phyloP scores from a whole-genome alignment of 179 eudicot genomes.

The Amaranthus tricolor region DNA sequence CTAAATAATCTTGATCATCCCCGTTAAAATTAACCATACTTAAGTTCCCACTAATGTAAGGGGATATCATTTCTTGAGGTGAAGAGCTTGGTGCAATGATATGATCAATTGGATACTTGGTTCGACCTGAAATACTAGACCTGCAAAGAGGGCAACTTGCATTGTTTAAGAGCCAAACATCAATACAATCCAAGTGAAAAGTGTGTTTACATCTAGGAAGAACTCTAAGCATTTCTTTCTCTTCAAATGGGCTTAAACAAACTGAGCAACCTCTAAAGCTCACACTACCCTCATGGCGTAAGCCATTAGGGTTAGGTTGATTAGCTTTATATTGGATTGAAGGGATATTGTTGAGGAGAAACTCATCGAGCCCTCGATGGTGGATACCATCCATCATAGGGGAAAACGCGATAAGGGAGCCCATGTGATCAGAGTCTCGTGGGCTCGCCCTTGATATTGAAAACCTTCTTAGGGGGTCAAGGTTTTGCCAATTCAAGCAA shows the following conservation, averaged over 20 bases:
- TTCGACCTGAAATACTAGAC: conserved; percentile 52
- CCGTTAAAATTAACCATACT: conserved; percentile 17
- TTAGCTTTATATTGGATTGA: conserved; percentile 42
- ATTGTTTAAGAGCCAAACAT: conserved; percentile 43
- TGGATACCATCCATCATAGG: conserved; percentile 33
- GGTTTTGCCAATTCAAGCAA: conserved; percentile 62
- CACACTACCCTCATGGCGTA: conserved; percentile 7
- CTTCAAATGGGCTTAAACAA: conserved; percentile 37
- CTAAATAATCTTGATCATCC: conserved; percentile 45
- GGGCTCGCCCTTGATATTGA: conserved; percentile 28
- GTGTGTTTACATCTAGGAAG: conserved; percentile 36
- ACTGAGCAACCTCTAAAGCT: conserved; percentile 43
- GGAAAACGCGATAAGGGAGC: conserved; percentile 41
- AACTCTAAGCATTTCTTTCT: conserved; percentile 35
- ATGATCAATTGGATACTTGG: conserved; percentile 40
- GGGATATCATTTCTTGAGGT: conserved; percentile 48
- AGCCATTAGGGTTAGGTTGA: not conserved
- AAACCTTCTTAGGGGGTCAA: conserved; percentile 50
- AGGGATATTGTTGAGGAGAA: conserved; percentile 64
- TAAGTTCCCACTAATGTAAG: conserved; percentile 25
- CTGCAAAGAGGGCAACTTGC: conserved; percentile 50
- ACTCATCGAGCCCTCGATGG: conserved; percentile 58
- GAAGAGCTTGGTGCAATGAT: conserved; percentile 76
- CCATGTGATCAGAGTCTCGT: conserved; percentile 12
- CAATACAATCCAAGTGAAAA: conserved; percentile 46